Evolutionary conservation across 177 flowering plant genomes (phyloP).

Genomic region (Vitis hybrid): DNA sequence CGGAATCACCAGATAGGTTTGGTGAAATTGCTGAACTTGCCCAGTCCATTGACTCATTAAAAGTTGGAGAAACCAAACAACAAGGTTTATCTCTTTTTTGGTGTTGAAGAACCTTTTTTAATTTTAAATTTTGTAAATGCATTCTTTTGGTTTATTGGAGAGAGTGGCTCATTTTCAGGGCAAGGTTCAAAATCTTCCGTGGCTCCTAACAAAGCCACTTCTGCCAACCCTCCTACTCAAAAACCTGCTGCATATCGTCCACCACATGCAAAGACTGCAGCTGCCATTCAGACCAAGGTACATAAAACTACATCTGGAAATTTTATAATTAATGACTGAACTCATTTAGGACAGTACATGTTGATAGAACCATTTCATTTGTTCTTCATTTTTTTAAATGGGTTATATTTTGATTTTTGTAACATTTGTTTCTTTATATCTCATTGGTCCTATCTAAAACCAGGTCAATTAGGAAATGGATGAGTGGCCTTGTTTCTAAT

Average conservation of each 20-base stretch:
- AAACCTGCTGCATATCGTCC: slow-evolving; percentile 98
- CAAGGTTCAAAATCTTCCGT: slow-evolving; percentile 54
- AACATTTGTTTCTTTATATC: too few relatives aligned
- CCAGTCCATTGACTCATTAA: slow-evolving; percentile 44
- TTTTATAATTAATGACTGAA: too few relatives aligned
- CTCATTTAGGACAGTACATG: too few relatives aligned
- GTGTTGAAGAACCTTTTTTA: background rate
- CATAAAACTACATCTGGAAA: background rate
- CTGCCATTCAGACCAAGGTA: slow-evolving; percentile 82
- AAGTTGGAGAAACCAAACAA: slow-evolving; percentile 39
- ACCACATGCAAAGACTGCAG: slow-evolving; percentile 84
- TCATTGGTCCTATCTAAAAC: too few relatives aligned
- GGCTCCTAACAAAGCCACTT: slow-evolving; percentile 37
- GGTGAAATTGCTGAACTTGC: slow-evolving; percentile 49
- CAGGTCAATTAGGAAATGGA: too few relatives aligned
- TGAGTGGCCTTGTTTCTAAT: too few relatives aligned
- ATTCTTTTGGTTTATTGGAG: background rate
- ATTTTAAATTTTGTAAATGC: slow-evolving; percentile 3
- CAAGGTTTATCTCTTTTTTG: slow-evolving; percentile 37
- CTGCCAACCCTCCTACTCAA: slow-evolving; percentile 46
- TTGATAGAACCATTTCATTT: background rate
- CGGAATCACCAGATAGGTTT: slow-evolving; percentile 57
- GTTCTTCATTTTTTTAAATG: background rate
- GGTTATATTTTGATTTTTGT: too few relatives aligned
- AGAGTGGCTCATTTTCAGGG: slow-evolving; percentile 34